Evolutionary conservation across 1,139 yeast genomes (phyloP), one percentile per base, ranked within the genome.

Genomic region (Zygosaccharomyces sapae): DNA sequence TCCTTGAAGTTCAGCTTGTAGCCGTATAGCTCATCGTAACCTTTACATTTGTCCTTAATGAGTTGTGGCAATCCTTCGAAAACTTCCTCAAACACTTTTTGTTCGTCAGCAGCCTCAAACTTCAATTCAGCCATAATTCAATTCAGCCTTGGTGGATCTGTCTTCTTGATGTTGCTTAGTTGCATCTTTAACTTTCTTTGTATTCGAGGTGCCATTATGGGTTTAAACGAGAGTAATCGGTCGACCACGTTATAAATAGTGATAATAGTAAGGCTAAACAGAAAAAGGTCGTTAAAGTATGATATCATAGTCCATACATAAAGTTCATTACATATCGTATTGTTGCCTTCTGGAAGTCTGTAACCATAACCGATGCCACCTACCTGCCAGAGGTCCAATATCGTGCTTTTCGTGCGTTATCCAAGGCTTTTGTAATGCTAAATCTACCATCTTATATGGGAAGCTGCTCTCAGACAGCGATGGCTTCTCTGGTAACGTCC

Each of bases 21-120:
- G 3, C 96, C 96, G 61, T 73, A 89, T 29, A 89, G 72, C 66
- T 89, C 97, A 58, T 83, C 86, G 61, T 88, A 82, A 2, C 56
- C 59, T 8, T 70, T 77, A 9, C 79, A 63, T 43, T 54, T 75
- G 40, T 76, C 68, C 20, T 74, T 67, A 37, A 78, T 58, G 18
- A 71, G 47, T 1, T 34, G 46, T n/a, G 70, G 71, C 7, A 72
- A 49, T 29, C 60, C 58, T 5, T 49, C 47, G 9, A 52, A 36
- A 12, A 63, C 51, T 39, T 52, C 47, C n/a, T 55, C 56, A 44
- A 61, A 63, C 5, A 52, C 50, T 27, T 54, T 48, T 30, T 53
- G 44, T 22, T 58, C 52, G 18, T 47, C 47, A 35, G 54, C 56
- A 37, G 35, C 49, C 12, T 49, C 48, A 36, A 59, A 60, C 38